Conservation (phyloP, 371 early-diverging fungal species). For the Mortierella sp. region DNA sequence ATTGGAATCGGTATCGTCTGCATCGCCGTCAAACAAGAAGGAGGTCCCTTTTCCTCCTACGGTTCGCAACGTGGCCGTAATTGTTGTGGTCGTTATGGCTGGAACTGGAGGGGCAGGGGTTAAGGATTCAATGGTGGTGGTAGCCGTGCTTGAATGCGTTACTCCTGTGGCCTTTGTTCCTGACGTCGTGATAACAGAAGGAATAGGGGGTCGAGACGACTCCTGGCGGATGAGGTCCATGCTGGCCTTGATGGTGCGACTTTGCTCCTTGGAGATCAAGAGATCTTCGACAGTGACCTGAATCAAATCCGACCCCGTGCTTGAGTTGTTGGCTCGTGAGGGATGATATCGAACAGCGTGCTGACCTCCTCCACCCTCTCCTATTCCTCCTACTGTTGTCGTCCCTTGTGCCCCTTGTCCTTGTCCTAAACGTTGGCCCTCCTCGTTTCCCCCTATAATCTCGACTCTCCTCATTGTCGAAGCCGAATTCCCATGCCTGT, state of each 20-base stretch:
- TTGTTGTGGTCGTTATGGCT: slow-evolving; percentile 16
- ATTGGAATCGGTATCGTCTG: neutral
- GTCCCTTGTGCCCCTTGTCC: neutral
- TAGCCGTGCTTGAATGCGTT: neutral
- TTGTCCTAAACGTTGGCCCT: neutral
- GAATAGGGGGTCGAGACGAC: neutral
- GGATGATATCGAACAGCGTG: neutral
- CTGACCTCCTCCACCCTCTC: slow-evolving; percentile 12
- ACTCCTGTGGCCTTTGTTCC: neutral
- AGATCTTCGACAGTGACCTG: slow-evolving; percentile 56
- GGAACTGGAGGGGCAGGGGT: neutral
- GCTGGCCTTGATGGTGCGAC: slow-evolving; percentile 37
- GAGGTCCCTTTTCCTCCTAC: slow-evolving; percentile 21
- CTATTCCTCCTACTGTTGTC: slow-evolving; percentile 5
- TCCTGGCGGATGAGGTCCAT: slow-evolving; percentile 17
- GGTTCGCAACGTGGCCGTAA: slow-evolving; percentile 41
- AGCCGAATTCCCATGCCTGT: neutral
- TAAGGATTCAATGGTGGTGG: neutral
- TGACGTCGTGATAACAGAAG: neutral
- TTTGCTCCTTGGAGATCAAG: slow-evolving; percentile 38
- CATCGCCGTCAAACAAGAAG: slow-evolving; percentile 32
- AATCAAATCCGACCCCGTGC: slow-evolving; percentile 51
- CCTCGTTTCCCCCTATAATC: neutral
- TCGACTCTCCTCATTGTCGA: neutral
- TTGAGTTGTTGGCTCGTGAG: slow-evolving; percentile 25